Evolutionary conservation across 2,329 filamentous ascomycete genomes (phyloP).

Genomic region (Geosmithia flava): DNA sequence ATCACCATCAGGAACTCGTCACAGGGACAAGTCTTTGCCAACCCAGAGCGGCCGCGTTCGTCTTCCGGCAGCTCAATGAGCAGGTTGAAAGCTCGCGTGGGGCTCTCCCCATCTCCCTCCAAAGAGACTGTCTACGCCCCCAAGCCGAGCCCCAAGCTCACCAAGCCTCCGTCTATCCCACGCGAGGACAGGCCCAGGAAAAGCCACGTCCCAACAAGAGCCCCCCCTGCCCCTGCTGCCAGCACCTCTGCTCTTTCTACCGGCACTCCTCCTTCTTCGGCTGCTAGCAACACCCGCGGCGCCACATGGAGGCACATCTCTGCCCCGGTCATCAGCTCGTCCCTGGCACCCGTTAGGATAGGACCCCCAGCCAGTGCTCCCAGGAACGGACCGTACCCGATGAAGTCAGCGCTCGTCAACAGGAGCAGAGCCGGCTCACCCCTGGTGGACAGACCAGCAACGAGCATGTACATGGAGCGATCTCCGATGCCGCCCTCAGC

Average conservation of each 20-base stretch:
- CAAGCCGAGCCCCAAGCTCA: background rate
- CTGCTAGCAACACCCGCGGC: background rate
- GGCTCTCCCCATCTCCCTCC: background rate
- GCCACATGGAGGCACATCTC: background rate
- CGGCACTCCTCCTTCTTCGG: background rate
- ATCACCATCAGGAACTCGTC: conserved; percentile 19
- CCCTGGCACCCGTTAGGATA: background rate
- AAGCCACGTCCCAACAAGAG: background rate
- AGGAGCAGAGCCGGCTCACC: background rate
- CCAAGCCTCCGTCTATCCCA: background rate
- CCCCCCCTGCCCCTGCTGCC: background rate
- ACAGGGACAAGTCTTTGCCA: conserved; percentile 10
- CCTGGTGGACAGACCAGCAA: background rate
- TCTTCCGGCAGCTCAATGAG: background rate
- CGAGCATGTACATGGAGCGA: background rate
- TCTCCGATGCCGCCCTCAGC: background rate
- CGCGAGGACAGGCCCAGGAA: background rate
- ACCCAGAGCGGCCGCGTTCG: background rate
- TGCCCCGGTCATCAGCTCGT: background rate
- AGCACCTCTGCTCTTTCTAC: background rate
- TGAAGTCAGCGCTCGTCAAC: background rate
- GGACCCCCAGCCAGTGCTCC: background rate
- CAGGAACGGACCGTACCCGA: background rate
- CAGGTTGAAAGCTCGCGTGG: background rate
- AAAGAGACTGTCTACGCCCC: background rate